A percentile compares a stretch with the other conserved stretches of the same genome.
These are phyloP conservation scores for Oryza punctata DNA, from an alignment of 176 grass and related monocot genomes.

Conservation along the genomic window DNA sequence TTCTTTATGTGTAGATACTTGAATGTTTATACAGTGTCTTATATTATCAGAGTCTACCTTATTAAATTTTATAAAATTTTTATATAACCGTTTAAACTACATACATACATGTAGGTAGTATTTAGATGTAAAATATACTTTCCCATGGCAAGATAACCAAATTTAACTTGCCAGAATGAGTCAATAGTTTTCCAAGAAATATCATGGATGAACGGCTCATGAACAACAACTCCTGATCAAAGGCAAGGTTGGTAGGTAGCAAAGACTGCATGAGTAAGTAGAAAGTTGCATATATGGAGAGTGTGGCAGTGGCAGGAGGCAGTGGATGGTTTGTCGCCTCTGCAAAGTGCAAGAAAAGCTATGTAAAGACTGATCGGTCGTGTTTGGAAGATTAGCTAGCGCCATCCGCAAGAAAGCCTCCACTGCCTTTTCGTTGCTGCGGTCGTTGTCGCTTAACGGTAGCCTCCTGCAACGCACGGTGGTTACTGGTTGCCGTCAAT, in stretches of 20 bases:
- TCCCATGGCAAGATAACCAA: background rate
- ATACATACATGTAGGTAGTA: too few species aligned
- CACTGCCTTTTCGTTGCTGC: background rate
- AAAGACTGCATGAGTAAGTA: slow-evolving; percentile 7
- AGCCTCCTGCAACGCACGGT: background rate
- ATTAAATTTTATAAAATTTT: too few species aligned
- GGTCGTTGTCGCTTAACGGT: background rate
- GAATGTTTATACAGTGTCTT: too few species aligned
- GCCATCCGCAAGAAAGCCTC: slow-evolving; percentile 5
- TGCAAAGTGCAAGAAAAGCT: background rate
- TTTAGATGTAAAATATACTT: too few species aligned
- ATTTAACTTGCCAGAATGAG: too few species aligned
- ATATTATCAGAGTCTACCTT: too few species aligned
- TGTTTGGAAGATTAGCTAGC: slow-evolving; percentile 2
- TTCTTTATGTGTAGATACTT: too few species aligned
- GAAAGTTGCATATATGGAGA: slow-evolving; percentile 5
- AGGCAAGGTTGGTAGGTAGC: background rate
- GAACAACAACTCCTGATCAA: background rate
- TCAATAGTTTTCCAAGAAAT: too few species aligned
- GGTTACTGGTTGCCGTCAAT: background rate
- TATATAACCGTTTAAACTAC: too few species aligned
- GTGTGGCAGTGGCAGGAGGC: background rate
- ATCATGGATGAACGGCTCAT: too few species aligned
- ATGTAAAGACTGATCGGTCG: background rate
- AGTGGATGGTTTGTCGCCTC: background rate